phyloP scores from a whole-genome alignment of 2,329 filamentous ascomycete species.

The Aspergillus ibericus region DNA sequence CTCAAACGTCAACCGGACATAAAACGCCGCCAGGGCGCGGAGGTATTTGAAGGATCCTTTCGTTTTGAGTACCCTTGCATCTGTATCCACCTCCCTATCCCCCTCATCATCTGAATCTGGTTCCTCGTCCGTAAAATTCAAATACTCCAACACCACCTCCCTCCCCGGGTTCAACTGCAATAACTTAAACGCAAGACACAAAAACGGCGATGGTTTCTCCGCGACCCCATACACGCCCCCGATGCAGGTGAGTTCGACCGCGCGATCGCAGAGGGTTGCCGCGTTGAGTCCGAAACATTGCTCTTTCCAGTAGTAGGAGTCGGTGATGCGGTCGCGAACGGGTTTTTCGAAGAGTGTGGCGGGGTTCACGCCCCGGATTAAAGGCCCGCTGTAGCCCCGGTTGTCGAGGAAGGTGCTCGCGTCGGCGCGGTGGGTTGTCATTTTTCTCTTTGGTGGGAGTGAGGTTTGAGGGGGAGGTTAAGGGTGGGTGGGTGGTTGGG shows the following conservation, averaged over 20 bases:
- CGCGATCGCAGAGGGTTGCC: constrained; percentile 78
- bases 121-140: constrained; percentile 66
- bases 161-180: constrained; percentile 81
- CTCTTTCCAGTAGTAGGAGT: constrained; percentile 97
- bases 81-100: constrained; percentile 16
- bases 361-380: constrained; percentile 88
- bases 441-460: constrained; percentile 50
- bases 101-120: constrained; percentile 29
- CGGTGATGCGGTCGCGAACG: constrained; percentile 90
- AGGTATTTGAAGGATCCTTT: constrained; percentile 68
- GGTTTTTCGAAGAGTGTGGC: constrained; percentile 95
- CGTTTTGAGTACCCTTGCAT: constrained; percentile 33
- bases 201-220: constrained; percentile 84
- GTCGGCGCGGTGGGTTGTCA: constrained; percentile 70
- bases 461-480: constrained; percentile 6
- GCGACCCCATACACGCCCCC: constrained; percentile 83
- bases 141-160: constrained; percentile 75
- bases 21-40: constrained; percentile 85
- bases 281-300: constrained; percentile 95
- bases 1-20: constrained; percentile 83
- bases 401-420: constrained; percentile 79
- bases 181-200: constrained; percentile 93
- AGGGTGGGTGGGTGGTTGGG: not conserved
- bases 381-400: constrained; percentile 72
- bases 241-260: constrained; percentile 78